Evolutionary conservation across 495 filamentous ascomycete genomes (phyloP), one percentile per base, ranked within the genome.

Genomic region (Lindgomyces ingoldianus): DNA sequence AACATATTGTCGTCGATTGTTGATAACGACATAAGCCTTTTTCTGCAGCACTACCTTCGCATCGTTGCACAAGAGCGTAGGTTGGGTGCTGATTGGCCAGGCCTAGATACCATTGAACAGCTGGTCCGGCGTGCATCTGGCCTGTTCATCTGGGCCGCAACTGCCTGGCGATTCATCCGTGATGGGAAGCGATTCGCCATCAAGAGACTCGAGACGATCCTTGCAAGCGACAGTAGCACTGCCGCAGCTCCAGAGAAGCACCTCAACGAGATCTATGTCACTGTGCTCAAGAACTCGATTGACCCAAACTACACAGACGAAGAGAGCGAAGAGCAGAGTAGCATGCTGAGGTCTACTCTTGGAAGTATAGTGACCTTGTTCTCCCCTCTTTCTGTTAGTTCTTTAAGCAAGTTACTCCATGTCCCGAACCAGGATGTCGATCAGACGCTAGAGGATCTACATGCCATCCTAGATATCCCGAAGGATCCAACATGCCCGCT

Each of bases 111-210:
- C 9, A 71, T 79, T 47, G 4, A 68, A 22, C 33, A 19, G n/a
- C 70, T 84, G 0, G 73, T 73, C 8, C 25, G 74, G 25, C 74
- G 67, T 44, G 73, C 81, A 16, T 65, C 64, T 39, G 74, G 76
- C 22, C 53, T 72, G 49, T 72, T 72, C 47, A 72, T 72, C 45
- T 72, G 67, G 33, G 70, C 70, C 19, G 54, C 63, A 12, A 72
- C 70, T 4, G 57, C 49, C 3, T 68, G 67, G 61, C 62, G 70
- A 2, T 72, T 59, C 30, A 56, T 72, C 19, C 2, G n/a, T 0
- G 62, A 70, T 1, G 42, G n/a, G 0, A 3, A 12, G 19, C 6
- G 25, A 16, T 27, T 61, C 51, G 60, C 68, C 11, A 27, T n/a
- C 11, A 58, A 55, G 29, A 45, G 60, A 21, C 61, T 73, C 16